Evolutionary conservation across 73 alveolate genomes (phyloP), one percentile per base, ranked within the genome.

Genomic region (Symbiodinium natans): DNA sequence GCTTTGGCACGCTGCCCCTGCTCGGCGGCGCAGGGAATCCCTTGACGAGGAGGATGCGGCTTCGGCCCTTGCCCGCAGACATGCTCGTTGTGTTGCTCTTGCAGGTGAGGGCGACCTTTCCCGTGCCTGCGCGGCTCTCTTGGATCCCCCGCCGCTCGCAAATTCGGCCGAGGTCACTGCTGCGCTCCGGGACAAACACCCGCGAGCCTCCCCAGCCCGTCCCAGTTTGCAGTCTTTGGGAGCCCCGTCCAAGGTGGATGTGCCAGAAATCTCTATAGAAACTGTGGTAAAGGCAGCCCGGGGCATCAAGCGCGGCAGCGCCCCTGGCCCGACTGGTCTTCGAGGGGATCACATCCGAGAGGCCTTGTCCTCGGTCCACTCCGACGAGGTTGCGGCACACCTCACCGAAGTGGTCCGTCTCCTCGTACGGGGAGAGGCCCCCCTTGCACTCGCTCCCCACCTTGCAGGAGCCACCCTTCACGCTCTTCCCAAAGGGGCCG

Each of bases 1-100:
- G 48, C 93, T 84, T 27, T 84, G 93, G 93, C 68, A 42, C 5
- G 93, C 75, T 68, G 39, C 21, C 39, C 71, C 90, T 68, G 90
- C 71, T 21, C 71, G n/a, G n/a, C n/a, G n/a, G n/a, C n/a, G n/a
- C n/a, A n/a, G n/a, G n/a, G n/a, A n/a, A n/a, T n/a, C n/a, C n/a
- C n/a, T n/a, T n/a, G n/a, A n/a, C n/a, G n/a, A n/a, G n/a, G n/a
- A n/a, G n/a, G n/a, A n/a, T n/a, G n/a, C n/a, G n/a, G n/a, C n/a
- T n/a, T n/a, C n/a, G n/a, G 90, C 90, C 8, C 25, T 39, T 23
- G 90, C 56, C 21, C n/a, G n/a, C n/a, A n/a, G n/a, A n/a, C n/a
- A n/a, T n/a, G n/a, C n/a, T n/a, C n/a, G n/a, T n/a, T n/a, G n/a
- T n/a, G n/a, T n/a, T n/a, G n/a, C n/a, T n/a, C n/a, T n/a, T n/a